Evolutionary conservation across 306 rosid species (phyloP).

Genomic region (Cucumis cinereus): DNA sequence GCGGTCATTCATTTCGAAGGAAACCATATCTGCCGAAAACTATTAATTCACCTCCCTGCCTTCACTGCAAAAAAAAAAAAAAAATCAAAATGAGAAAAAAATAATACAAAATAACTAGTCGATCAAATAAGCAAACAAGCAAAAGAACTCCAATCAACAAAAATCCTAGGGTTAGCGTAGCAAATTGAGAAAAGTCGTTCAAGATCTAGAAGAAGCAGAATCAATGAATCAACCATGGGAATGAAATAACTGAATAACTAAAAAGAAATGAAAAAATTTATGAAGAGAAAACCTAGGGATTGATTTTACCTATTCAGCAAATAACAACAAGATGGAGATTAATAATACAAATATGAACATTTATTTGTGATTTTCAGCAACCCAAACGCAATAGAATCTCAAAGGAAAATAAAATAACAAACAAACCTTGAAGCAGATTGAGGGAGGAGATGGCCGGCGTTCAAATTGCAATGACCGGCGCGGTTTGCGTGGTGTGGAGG

Average conservation of each 20-base stretch:
- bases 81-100: background rate
- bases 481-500: background rate
- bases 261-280: too few relatives aligned
- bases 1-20: slow-evolving; percentile 96
- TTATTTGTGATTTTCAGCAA: too few relatives aligned
- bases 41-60: slow-evolving; percentile 12
- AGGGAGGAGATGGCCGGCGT: too few relatives aligned
- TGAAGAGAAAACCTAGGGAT: too few relatives aligned
- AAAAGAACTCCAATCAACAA: background rate
- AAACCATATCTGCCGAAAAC: slow-evolving; percentile 49
- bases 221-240: background rate
- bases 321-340: too few relatives aligned
- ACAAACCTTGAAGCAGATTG: too few relatives aligned
- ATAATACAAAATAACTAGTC: background rate
- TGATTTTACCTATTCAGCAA: too few relatives aligned
- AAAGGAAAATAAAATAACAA: too few relatives aligned
- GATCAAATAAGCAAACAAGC: background rate
- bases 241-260: background rate
- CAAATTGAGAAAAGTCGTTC: background rate
- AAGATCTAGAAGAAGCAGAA: slow-evolving; percentile 8
- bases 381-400: too few relatives aligned
- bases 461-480: too few relatives aligned
- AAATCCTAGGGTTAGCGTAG: background rate
- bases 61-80: slow-evolving; percentile 29
- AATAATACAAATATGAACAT: too few relatives aligned